Conservation (phyloP, 1,284 basidiomycete genomes). For the Peniophora sp. region DNA sequence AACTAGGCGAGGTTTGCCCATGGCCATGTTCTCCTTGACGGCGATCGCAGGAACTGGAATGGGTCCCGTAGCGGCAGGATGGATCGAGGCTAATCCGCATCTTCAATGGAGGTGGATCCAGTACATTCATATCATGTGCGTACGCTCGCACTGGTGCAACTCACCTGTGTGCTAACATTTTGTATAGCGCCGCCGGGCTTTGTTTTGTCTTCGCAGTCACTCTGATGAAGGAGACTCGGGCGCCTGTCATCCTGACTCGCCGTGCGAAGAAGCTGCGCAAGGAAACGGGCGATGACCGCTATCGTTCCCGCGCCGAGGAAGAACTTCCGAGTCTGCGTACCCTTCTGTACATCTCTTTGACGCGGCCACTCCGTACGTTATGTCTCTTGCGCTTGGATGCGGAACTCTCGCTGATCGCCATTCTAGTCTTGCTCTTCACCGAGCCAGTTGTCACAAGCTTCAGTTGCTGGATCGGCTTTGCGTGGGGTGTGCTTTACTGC, state of each 20-base stretch:
- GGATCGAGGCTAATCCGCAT: conserved; percentile 55
- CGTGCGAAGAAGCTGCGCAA: conserved; percentile 54
- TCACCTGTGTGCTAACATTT: not conserved
- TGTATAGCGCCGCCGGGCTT: conserved; percentile 32
- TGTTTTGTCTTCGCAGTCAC: conserved; percentile 37
- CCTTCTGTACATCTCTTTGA: conserved; percentile 60
- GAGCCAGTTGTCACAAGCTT: conserved; percentile 74
- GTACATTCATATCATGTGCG: conserved; percentile 68
- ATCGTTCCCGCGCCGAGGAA: conserved; percentile 58
- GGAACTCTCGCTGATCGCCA: conserved; percentile 1
- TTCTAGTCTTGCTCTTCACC: conserved; percentile 54
- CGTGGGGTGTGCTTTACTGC: conserved; percentile 73
- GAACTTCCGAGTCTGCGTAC: conserved; percentile 46
- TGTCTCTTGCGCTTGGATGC: not conserved
- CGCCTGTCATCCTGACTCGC: conserved; percentile 51
- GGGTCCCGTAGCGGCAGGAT: conserved; percentile 60
- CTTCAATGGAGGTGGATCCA: conserved; percentile 78
- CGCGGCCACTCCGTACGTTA: conserved; percentile 57
- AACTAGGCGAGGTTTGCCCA: conserved; percentile 59
- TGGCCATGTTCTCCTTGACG: conserved; percentile 57
- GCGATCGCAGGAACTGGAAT: conserved; percentile 56
- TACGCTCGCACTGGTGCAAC: conserved; percentile 5
- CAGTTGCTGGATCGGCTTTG: conserved; percentile 72
- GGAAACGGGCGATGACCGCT: conserved; percentile 49
- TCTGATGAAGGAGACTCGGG: conserved; percentile 56